Evolutionary conservation across 345 rosid genomes (phyloP).

Genomic region (Ceriops decandra): DNA sequence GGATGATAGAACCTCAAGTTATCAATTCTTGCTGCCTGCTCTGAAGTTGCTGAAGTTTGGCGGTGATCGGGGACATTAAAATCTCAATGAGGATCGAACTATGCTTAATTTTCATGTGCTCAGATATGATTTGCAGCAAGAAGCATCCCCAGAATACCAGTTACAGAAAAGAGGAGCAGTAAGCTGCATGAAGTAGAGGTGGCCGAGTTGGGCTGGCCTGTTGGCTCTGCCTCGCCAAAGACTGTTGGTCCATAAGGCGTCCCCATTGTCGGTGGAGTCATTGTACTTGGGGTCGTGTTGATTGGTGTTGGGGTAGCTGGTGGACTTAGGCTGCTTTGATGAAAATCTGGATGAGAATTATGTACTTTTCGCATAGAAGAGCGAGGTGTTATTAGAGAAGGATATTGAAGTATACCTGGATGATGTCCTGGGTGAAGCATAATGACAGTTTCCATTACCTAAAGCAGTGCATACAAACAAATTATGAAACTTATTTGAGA

Average conservation of each 20-base stretch:
- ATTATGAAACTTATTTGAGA: slow-evolving; percentile 4
- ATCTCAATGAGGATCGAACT: slow-evolving; percentile 22
- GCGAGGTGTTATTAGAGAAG: not conserved
- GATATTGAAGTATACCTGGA: slow-evolving; percentile 33
- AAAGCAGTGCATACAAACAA: slow-evolving; percentile 19
- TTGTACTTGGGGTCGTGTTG: not conserved
- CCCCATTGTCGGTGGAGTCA: slow-evolving; percentile 17
- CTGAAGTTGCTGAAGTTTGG: slow-evolving; percentile 22
- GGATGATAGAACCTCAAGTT: slow-evolving; percentile 23
- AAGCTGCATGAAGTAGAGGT: slow-evolving; percentile 36
- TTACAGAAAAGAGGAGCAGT: slow-evolving; percentile 38
- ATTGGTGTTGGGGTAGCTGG: slow-evolving; percentile 36
- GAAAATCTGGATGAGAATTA: not conserved
- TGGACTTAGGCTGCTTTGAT: slow-evolving; percentile 56
- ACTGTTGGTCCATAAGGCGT: slow-evolving; percentile 50
- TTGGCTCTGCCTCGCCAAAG: slow-evolving; percentile 72
- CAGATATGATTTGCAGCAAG: slow-evolving; percentile 40
- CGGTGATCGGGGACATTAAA: slow-evolving; percentile 27
- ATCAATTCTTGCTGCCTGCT: slow-evolving; percentile 27
- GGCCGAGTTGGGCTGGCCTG: slow-evolving; percentile 79
- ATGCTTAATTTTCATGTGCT: slow-evolving; percentile 18
- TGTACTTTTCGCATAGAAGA: not conserved
- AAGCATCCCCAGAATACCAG: slow-evolving; percentile 35
- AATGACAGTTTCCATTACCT: slow-evolving; percentile 88
- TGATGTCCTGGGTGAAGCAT: slow-evolving; percentile 37